Percentiles rank a stretch among this genome's conserved stretches.
phyloP scores from a whole-genome alignment of 768 basidiomycete genomes.

The Floccularia luteovirens region DNA sequence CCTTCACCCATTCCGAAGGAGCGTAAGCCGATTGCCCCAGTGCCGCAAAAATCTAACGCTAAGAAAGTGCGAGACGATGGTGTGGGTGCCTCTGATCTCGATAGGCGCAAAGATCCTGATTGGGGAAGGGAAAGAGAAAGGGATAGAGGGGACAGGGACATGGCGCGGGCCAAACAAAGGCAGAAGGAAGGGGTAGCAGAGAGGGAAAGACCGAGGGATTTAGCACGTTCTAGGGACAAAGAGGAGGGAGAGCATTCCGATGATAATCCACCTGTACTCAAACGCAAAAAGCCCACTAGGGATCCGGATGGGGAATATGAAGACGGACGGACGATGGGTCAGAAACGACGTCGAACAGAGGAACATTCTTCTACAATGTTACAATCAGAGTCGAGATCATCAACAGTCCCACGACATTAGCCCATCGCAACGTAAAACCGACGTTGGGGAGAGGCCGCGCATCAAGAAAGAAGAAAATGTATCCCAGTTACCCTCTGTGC shows the following conservation, averaged over 20 bases:
- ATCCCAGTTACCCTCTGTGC: slow-evolving; percentile 14
- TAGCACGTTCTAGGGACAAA: slow-evolving; percentile 8
- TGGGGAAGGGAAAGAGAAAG: slow-evolving; percentile 14
- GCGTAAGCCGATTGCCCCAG: background rate
- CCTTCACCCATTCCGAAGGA: background rate
- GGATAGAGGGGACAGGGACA: slow-evolving; percentile 6
- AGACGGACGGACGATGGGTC: slow-evolving; percentile 7
- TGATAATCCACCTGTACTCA: slow-evolving; percentile 15
- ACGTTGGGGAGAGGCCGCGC: background rate
- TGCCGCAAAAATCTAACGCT: slow-evolving; percentile 7
- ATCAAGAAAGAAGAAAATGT: background rate
- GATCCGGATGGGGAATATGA: slow-evolving; percentile 21
- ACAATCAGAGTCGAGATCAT: background rate
- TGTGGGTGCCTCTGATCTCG: slow-evolving; percentile 13
- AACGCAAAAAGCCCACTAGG: slow-evolving; percentile 29
- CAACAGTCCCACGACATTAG: slow-evolving; percentile 22
- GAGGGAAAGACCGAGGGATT: slow-evolving; percentile 9
- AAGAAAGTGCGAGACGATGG: slow-evolving; percentile 8
- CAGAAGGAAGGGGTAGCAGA: too few relatives aligned
- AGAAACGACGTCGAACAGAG: slow-evolving; percentile 39
- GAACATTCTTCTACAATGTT: background rate
- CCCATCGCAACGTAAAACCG: too few relatives aligned
- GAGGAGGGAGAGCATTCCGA: slow-evolving; percentile 18
- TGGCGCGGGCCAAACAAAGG: too few relatives aligned
- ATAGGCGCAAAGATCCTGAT: too few relatives aligned